A percentile compares a stretch with the other conserved stretches of the same genome.
phyloP scores from a whole-genome alignment of 1,139 yeast genomes.

The Yamadazyma sp. region DNA sequence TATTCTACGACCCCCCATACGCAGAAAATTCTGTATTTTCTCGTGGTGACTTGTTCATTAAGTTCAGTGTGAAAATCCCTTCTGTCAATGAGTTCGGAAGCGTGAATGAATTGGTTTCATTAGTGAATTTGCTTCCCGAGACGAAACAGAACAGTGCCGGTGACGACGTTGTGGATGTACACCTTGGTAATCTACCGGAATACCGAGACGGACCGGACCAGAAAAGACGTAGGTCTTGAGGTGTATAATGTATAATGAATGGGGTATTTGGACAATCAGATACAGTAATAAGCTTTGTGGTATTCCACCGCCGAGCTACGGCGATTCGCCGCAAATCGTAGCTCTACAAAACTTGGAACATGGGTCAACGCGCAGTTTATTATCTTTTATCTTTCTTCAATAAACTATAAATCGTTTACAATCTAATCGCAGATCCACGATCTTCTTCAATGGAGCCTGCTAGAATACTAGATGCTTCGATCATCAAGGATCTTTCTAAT shows the following conservation, averaged over 20 bases:
- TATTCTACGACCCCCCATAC: constrained; percentile 11
- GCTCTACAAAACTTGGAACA: too few species aligned
- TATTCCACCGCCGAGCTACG: too few species aligned
- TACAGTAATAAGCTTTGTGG: too few species aligned
- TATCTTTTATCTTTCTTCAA: too few species aligned
- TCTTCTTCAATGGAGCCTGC: not conserved
- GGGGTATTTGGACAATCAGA: not conserved
- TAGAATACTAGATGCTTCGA: constrained; percentile 62
- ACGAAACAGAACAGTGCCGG: not conserved
- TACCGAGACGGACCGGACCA: not conserved
- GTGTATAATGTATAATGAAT: not conserved
- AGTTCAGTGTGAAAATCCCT: constrained; percentile 42
- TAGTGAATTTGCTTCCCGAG: not conserved
- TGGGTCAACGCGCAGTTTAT: not conserved
- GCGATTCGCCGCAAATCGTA: not conserved
- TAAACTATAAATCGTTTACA: too few species aligned
- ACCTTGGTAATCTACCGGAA: constrained; percentile 26
- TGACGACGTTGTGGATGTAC: constrained; percentile 14
- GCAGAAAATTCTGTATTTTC: constrained; percentile 18
- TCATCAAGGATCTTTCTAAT: constrained; percentile 82
- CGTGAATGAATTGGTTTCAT: constrained; percentile 2
- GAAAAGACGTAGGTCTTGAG: not conserved
- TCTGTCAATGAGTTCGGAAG: constrained; percentile 24
- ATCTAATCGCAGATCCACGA: not conserved
- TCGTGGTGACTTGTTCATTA: constrained; percentile 43